Evolutionary conservation across 2,329 filamentous ascomycete species (phyloP).

Genomic region (Cucurbitaria berberidis): DNA sequence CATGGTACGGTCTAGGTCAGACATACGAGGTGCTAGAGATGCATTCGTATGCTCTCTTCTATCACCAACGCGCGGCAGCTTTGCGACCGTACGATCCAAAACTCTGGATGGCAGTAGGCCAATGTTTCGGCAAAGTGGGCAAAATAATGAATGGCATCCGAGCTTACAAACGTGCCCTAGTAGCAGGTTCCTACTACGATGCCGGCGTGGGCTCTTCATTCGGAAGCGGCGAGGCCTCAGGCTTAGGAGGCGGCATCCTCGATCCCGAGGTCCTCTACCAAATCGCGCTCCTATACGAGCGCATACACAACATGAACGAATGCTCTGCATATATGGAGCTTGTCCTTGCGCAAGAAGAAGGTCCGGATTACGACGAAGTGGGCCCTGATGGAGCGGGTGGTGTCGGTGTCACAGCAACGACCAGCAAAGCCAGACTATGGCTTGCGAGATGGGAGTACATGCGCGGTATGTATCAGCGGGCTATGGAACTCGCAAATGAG

Average conservation of each 20-base stretch:
- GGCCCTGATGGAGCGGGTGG: slow-evolving; percentile 58
- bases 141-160: slow-evolving; percentile 91
- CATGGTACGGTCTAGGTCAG: slow-evolving; percentile 96
- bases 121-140: slow-evolving; percentile 88
- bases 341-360: slow-evolving; percentile 89
- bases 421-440: slow-evolving; percentile 93
- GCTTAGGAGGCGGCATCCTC: slow-evolving; percentile 63
- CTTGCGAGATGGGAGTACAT: slow-evolving; percentile 82
- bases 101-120: slow-evolving; percentile 97
- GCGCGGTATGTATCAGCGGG: slow-evolving; percentile 74
- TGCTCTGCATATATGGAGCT: slow-evolving; percentile 95
- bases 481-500: slow-evolving; percentile 83
- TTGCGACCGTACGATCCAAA: slow-evolving; percentile 96
- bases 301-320: slow-evolving; percentile 76
- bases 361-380: slow-evolving; percentile 53
- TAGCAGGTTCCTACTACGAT: slow-evolving; percentile 87
- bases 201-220: slow-evolving; percentile 59
- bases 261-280: slow-evolving; percentile 91
- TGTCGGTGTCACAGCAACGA: slow-evolving; percentile 87
- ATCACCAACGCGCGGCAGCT: slow-evolving; percentile 94
- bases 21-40: slow-evolving; percentile 98
- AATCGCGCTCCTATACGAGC: slow-evolving; percentile 88
- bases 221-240: slow-evolving; percentile 54
- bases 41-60: slow-evolving; percentile 96
- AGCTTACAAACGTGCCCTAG: slow-evolving; percentile 87